phyloP scores from a whole-genome alignment of 2,329 filamentous ascomycete species.

The Verticillium longisporum region DNA sequence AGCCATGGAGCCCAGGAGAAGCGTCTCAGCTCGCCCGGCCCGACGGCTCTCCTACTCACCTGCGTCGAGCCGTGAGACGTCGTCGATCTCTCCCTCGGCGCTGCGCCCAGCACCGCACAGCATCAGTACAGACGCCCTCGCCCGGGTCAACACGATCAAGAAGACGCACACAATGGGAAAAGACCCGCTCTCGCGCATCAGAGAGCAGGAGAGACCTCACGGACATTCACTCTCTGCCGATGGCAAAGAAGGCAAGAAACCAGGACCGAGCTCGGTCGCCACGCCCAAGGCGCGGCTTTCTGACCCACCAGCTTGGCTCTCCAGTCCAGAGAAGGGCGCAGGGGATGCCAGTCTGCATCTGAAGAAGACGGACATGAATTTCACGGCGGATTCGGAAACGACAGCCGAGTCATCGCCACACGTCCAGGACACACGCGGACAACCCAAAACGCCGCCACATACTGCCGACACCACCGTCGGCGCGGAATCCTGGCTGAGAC shows the following conservation, averaged over 20 bases:
- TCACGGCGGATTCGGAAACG: neutral
- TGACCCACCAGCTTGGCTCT: neutral
- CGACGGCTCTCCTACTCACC: neutral
- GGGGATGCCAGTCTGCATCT: neutral
- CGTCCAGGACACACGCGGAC: neutral
- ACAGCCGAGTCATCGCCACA: neutral
- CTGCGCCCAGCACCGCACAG: neutral
- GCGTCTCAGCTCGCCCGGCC: neutral
- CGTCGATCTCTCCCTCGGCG: neutral
- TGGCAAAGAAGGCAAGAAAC: neutral
- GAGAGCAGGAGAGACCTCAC: neutral
- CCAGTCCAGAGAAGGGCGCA: neutral
- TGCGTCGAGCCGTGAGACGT: neutral
- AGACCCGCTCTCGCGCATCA: neutral
- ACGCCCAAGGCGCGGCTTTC: neutral
- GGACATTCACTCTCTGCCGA: neutral
- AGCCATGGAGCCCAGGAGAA: neutral
- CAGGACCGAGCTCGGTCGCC: neutral
- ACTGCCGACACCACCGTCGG: neutral
- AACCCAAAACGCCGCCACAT: neutral
- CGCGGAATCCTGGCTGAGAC: neutral
- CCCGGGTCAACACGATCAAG: neutral
- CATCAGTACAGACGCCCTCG: neutral
- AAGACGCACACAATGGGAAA: slow-evolving; percentile 1
- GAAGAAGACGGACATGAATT: neutral